Percentiles rank a stretch among this genome's conserved stretches.
Evolutionary conservation across 2,329 filamentous ascomycete species (phyloP).

Genomic region (Trichoderma sp.): DNA sequence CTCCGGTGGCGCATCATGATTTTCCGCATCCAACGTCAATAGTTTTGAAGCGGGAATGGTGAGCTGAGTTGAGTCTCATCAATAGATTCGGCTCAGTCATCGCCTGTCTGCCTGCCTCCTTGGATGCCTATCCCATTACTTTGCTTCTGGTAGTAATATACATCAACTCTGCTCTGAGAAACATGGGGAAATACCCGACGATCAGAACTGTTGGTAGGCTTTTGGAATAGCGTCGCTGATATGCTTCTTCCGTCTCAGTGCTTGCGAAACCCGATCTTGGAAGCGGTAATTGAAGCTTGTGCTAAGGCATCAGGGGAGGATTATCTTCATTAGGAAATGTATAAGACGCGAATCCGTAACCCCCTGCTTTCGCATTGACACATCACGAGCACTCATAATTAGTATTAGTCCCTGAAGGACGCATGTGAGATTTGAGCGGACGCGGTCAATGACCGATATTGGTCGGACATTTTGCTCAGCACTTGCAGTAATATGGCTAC

Average conservation of each 20-base stretch:
- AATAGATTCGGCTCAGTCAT: neutral
- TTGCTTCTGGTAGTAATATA: neutral
- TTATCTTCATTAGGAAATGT: neutral
- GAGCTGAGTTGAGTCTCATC: neutral
- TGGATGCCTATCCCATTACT: neutral
- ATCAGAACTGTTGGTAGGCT: neutral
- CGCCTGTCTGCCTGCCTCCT: neutral
- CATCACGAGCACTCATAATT: neutral
- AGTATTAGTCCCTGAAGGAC: neutral
- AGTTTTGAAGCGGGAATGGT: neutral
- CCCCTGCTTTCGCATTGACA: neutral
- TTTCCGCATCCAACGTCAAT: neutral
- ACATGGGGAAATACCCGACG: neutral
- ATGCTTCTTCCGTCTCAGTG: neutral
- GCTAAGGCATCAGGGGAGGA: neutral
- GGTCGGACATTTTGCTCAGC: neutral
- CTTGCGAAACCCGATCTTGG: neutral
- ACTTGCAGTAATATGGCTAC: neutral
- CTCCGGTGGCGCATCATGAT: constrained; percentile 3
- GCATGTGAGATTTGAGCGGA: neutral
- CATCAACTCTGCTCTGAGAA: neutral
- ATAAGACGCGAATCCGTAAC: neutral
- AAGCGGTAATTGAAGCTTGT: neutral
- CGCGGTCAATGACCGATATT: neutral
- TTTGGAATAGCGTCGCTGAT: neutral